phyloP scores from a whole-genome alignment of 2,329 filamentous ascomycete genomes.

The Cephalotrichum gorgonifer region DNA sequence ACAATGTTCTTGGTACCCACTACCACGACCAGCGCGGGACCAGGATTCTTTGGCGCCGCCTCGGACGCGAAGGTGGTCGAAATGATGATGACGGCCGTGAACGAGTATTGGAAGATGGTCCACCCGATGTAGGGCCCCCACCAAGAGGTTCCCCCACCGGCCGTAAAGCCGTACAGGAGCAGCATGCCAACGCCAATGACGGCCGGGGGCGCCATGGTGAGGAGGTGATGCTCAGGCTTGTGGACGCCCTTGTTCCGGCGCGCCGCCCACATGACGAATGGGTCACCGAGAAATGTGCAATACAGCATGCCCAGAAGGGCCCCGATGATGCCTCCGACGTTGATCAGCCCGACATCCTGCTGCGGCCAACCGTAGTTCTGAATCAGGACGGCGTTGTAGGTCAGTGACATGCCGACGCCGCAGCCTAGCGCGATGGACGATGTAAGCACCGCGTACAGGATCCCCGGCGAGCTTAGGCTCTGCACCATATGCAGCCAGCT shows the following conservation, averaged over 20 bases:
- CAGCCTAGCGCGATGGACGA: conserved; percentile 24
- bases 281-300: conserved; percentile 11
- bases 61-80: conserved; percentile 22
- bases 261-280: conserved; percentile 11
- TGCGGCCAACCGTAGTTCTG: conserved; percentile 20
- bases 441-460: conserved; percentile 24
- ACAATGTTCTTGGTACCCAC: conserved; percentile 22
- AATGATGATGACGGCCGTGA: conserved; percentile 16
- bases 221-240: conserved; percentile 11
- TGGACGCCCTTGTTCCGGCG: conserved; percentile 12
- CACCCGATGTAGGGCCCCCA: conserved; percentile 18
- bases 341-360: conserved; percentile 30
- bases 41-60: conserved; percentile 20
- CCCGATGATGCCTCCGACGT: conserved; percentile 33
- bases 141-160: conserved; percentile 3
- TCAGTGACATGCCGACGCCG: conserved; percentile 25
- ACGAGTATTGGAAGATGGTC: conserved; percentile 15
- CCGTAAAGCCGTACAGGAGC: conserved; percentile 10
- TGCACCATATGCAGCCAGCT: conserved; percentile 11
- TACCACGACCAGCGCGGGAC: conserved; percentile 20
- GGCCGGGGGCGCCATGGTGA: conserved; percentile 10
- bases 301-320: conserved; percentile 20
- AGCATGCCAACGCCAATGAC: conserved; percentile 11
- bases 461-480: conserved; percentile 20
- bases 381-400: conserved; percentile 25